A percentile compares a stretch with the other conserved stretches of the same genome.
Evolutionary conservation across 192 early-diverging fungal species (phyloP).

Genomic region (Rhizophlyctis rosea): DNA sequence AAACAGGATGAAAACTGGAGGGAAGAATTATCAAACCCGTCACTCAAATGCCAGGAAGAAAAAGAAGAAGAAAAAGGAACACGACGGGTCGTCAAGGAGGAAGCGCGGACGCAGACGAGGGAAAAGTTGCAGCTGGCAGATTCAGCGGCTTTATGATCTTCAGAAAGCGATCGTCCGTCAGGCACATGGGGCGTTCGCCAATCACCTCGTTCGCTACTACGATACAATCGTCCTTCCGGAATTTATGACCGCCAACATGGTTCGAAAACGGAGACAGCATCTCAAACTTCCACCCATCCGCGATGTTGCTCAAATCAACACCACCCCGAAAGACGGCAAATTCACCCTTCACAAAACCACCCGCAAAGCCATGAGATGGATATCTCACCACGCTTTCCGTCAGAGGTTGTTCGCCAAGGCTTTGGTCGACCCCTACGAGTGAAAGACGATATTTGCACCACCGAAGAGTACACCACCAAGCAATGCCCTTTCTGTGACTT

Average conservation of each 20-base stretch:
- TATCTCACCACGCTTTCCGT: constrained; percentile 12
- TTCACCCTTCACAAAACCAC: constrained; percentile 14
- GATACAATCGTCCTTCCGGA: constrained; percentile 14
- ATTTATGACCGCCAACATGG: constrained; percentile 20
- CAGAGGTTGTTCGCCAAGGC: constrained; percentile 15
- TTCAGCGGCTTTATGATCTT: neutral
- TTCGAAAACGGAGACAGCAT: constrained; percentile 17
- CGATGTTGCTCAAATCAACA: constrained; percentile 2
- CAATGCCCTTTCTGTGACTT: constrained; percentile 17
- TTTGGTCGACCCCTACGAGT: neutral
- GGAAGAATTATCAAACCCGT: neutral
- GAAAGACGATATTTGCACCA: constrained; percentile 21
- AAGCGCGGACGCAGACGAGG: neutral
- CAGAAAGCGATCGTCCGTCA: constrained; percentile 14
- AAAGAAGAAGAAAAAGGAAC: too few species aligned
- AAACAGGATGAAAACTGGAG: neutral
- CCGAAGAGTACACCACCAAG: constrained; percentile 21
- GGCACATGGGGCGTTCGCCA: constrained; percentile 17
- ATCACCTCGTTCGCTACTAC: constrained; percentile 10
- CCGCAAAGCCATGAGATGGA: constrained; percentile 15
- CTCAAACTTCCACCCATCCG: constrained; percentile 14
- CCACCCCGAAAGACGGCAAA: neutral
- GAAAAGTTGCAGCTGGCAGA: neutral
- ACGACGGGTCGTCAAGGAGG: neutral
- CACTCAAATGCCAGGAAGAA: too few species aligned